Percentiles rank a stretch among this genome's conserved stretches.
Conservation (phyloP, 2,329 filamentous ascomycete species). For the Apiospora rasikravindrae region DNA sequence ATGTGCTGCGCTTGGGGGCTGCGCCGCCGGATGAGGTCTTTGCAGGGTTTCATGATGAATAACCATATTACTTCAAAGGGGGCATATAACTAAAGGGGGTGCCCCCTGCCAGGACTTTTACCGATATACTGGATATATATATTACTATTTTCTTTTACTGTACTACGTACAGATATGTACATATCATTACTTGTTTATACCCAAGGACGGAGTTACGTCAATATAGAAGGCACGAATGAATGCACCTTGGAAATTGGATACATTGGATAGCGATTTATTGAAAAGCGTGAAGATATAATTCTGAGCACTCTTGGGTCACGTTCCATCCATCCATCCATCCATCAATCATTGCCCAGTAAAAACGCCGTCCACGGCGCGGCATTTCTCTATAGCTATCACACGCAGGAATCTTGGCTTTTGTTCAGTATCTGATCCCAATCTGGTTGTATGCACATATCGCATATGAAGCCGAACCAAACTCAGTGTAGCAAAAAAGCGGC, state of each 20-base stretch:
- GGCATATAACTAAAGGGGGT: neutral
- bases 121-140: conserved; percentile 1
- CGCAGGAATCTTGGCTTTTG: neutral
- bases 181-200: conserved; percentile 15
- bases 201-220: neutral
- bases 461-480: neutral
- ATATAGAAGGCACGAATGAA: neutral
- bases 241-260: neutral
- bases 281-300: neutral
- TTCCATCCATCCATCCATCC: too few relatives aligned
- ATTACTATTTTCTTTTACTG: neutral
- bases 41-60: conserved; percentile 40
- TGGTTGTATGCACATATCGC: neutral
- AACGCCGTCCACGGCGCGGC: conserved; percentile 10
- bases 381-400: neutral
- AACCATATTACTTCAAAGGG: conserved; percentile 18
- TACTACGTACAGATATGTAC: conserved; percentile 2
- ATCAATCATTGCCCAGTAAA: too few relatives aligned
- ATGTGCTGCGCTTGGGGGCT: conserved; percentile 53
- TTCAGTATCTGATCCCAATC: neutral
- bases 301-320: neutral
- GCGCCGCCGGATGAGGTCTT: conserved; percentile 56
- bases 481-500: neutral
- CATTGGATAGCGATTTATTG: neutral
- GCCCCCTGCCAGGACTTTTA: neutral